Evolutionary conservation across 2,329 filamentous ascomycete genomes (phyloP).

Genomic region (Apiospora malaysiana): DNA sequence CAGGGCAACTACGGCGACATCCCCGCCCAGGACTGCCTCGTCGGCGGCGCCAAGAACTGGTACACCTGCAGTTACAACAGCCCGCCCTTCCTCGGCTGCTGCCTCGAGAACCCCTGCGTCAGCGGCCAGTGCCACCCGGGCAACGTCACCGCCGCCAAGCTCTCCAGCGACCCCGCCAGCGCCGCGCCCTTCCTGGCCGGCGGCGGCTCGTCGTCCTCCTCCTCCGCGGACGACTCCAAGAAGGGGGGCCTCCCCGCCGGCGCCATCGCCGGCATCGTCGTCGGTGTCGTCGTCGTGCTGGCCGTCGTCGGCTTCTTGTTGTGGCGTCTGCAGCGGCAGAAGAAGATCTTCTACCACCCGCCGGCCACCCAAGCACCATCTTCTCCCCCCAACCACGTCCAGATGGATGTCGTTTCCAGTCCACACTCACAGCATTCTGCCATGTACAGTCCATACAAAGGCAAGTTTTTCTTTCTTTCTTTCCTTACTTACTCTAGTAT

Average conservation of each 20-base stretch:
- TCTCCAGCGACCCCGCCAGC: constrained; percentile 21
- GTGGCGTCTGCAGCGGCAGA: constrained; percentile 6
- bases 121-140: constrained; percentile 21
- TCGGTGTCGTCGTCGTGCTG: background rate
- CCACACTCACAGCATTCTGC: background rate
- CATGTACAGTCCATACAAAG: constrained; percentile 15
- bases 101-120: constrained; percentile 30
- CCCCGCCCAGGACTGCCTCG: constrained; percentile 26
- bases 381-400: background rate
- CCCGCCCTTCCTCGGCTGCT: constrained; percentile 35
- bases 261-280: background rate
- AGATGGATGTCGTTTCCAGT: no score
- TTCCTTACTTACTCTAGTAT: background rate
- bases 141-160: background rate
- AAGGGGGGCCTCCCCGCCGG: background rate
- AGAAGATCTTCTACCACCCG: constrained; percentile 6
- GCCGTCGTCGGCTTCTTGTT: background rate
- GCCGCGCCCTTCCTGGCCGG: constrained; percentile 25
- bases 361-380: background rate
- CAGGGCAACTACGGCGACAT: constrained; percentile 25
- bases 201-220: background rate
- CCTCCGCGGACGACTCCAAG: background rate
- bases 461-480: background rate
- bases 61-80: constrained; percentile 28
- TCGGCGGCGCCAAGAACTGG: constrained; percentile 22